Evolutionary conservation across 2,329 filamentous ascomycete genomes (phyloP).

Genomic region (Claviceps maximensis): DNA sequence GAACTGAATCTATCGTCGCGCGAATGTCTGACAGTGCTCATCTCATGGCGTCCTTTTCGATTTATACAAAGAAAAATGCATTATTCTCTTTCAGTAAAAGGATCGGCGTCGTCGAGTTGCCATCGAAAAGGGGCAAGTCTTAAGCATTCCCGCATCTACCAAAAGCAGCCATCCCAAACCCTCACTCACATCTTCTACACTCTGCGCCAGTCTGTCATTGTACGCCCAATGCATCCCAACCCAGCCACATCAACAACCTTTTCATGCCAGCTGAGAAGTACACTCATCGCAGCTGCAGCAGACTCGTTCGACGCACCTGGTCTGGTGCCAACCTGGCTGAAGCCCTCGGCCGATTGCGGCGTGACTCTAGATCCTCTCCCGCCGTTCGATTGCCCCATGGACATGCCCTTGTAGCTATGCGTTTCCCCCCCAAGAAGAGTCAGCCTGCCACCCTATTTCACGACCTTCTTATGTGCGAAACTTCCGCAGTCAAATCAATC

Average conservation of each 20-base stretch:
- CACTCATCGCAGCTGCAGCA: constrained; percentile 84
- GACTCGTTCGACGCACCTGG: constrained; percentile 46
- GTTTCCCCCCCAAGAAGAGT: background rate
- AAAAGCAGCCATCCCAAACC: background rate
- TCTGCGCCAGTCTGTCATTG: constrained; percentile 92
- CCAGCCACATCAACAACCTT: constrained; percentile 93
- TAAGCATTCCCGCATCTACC: background rate
- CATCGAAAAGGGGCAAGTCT: background rate
- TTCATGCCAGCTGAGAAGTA: constrained; percentile 95
- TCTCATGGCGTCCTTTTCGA: background rate
- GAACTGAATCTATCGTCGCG: background rate
- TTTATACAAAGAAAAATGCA: no score
- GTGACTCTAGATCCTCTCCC: constrained; percentile 28
- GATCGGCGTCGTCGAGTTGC: background rate
- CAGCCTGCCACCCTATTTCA: background rate
- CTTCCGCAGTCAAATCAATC: background rate
- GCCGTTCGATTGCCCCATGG: constrained; percentile 26
- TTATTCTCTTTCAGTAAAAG: background rate
- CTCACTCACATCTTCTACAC: constrained; percentile 25
- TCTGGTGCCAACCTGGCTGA: constrained; percentile 60
- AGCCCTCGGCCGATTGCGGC: constrained; percentile 67
- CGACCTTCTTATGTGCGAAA: background rate
- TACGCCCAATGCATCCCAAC: constrained; percentile 77
- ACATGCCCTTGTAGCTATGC: constrained; percentile 81
- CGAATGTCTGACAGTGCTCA: background rate